Evolutionary conservation across 2,329 filamentous ascomycete species (phyloP).

Genomic region (Calonectria pseudoturangicola): DNA sequence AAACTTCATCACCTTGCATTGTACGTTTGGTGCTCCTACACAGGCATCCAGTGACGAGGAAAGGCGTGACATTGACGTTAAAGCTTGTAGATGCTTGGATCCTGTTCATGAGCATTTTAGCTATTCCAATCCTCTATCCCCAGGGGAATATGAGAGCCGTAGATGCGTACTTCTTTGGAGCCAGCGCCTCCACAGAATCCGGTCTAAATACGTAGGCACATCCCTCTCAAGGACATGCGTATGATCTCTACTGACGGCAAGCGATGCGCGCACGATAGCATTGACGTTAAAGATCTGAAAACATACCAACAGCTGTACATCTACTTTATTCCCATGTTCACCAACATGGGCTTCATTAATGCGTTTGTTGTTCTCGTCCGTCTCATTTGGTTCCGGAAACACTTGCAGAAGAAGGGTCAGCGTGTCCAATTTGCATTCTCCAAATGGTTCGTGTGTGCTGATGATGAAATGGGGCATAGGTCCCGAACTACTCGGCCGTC

Average conservation of each 20-base stretch:
- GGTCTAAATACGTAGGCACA: slow-evolving; percentile 68
- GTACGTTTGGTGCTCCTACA: slow-evolving; percentile 41
- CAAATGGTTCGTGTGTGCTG: slow-evolving; percentile 39
- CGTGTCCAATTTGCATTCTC: neutral
- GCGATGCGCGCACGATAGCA: slow-evolving; percentile 54
- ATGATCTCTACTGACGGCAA: slow-evolving; percentile 36
- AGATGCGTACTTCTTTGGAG: slow-evolving; percentile 70
- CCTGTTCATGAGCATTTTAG: slow-evolving; percentile 45
- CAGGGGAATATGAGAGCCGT: slow-evolving; percentile 57
- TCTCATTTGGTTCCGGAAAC: slow-evolving; percentile 68
- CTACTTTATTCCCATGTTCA: slow-evolving; percentile 69
- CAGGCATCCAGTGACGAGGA: neutral
- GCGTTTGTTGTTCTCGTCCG: slow-evolving; percentile 68
- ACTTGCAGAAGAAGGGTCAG: slow-evolving; percentile 62
- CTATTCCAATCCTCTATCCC: slow-evolving; percentile 46
- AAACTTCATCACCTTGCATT: slow-evolving; percentile 53
- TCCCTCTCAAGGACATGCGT: neutral
- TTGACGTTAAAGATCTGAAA: slow-evolving; percentile 68
- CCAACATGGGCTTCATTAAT: slow-evolving; percentile 70
- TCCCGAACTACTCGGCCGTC: neutral
- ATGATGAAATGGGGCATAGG: slow-evolving; percentile 4
- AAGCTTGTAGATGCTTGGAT: slow-evolving; percentile 47
- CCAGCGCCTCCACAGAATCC: slow-evolving; percentile 69
- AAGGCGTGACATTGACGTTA: slow-evolving; percentile 5
- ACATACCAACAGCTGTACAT: slow-evolving; percentile 71